Conservation (phyloP, 441 rosid genomes). For the Dalechampia spathulata region DNA sequence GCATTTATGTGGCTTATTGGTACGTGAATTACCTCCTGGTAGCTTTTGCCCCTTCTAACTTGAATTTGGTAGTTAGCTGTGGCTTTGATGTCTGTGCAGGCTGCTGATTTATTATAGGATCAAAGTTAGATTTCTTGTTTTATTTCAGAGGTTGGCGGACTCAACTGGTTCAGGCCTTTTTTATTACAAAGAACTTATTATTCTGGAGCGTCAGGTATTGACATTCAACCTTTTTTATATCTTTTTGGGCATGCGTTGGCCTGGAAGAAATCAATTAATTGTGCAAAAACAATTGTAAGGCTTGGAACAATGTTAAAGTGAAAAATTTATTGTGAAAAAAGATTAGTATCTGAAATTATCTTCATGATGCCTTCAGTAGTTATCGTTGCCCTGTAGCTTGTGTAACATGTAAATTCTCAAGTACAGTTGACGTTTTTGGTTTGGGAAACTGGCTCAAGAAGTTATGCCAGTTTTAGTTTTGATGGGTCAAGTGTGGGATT, state of each 20-base stretch:
- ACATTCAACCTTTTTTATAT: neutral
- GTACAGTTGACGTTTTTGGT: too few relatives aligned
- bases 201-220: conserved; percentile 20
- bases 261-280: too few relatives aligned
- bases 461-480: neutral
- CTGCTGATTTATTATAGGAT: conserved; percentile 7
- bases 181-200: conserved; percentile 12
- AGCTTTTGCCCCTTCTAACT: conserved; percentile 1
- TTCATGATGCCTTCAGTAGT: neutral
- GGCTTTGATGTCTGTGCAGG: conserved; percentile 16
- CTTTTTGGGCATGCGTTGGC: neutral
- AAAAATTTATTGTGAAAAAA: too few relatives aligned
- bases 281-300: neutral
- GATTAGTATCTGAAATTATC: too few relatives aligned
- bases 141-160: conserved; percentile 9
- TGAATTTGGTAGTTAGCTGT: neutral
- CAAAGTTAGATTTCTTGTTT: conserved; percentile 7
- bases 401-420: too few relatives aligned
- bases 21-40: conserved; percentile 8
- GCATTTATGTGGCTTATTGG: conserved; percentile 18
- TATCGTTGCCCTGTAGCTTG: neutral
- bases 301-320: too few relatives aligned
- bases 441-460: too few relatives aligned
- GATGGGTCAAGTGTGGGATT: neutral
- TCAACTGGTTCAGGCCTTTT: conserved; percentile 23